Evolutionary conservation across 2,329 filamentous ascomycete species (phyloP), one percentile per base, ranked within the genome.

Genomic region (Clathrospora elynae): DNA sequence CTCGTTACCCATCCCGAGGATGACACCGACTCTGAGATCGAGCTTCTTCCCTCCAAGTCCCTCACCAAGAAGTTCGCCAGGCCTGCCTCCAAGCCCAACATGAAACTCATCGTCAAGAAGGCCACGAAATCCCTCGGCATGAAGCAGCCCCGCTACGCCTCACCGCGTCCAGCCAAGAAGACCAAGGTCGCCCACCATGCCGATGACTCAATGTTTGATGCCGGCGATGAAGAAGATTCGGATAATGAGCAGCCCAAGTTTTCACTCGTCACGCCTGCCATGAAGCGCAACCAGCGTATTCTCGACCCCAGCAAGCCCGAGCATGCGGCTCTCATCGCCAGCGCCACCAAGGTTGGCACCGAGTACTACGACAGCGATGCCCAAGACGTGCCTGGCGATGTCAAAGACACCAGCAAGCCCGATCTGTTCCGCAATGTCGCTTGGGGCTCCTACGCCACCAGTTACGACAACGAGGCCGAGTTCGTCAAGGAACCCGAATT

Each of bases 341-440:
- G 30, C 9, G 49, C 61, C n/a, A 35, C 31, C 12, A 63, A 60
- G 28, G 51, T 42, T 6, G 55, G 57, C 9, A 4, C 25, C 10
- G 57, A 64, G 6, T 57, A 62, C 51, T 66, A 66, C 42, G 57
- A 63, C 36, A 55, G 51, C 18, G 62, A 64, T 9, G 53, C 41
- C 2, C 49, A 55, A 1, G 53, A 59, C 8, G 28, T 55, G 4
- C 45, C 42, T 1, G 55, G 49, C n/a, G 25, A 38, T 5, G 46
- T 51, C 24, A 55, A 57, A 9, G 49, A 47, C 11, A 54, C 53
- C 14, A 42, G 23, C 25, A 57, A 59, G 31, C 47, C 55, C 1
- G 29, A 61, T 1, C 42, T 61, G 12, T 66, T 61, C 43, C 55
- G 58, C 17, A 66, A 64, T 35, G 58, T 66, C 10, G 33, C 32